Conservation (phyloP, 805 yeast species). For the Huiozyma naganishii region DNA sequence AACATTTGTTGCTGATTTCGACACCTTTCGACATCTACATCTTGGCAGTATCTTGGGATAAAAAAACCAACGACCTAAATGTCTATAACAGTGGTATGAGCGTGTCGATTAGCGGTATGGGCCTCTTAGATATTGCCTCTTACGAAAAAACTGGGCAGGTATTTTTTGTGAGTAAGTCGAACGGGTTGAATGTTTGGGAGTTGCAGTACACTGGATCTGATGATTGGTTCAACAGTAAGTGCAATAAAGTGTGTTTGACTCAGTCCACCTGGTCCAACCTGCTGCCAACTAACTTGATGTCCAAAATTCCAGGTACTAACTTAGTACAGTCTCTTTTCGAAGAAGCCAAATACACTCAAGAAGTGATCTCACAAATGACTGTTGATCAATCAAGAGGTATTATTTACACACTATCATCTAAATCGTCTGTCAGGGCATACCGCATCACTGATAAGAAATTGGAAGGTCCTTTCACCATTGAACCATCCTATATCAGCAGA, state of each 20-base stretch:
- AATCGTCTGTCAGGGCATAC: constrained; percentile 73
- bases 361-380: constrained; percentile 49
- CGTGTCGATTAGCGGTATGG: constrained; percentile 69
- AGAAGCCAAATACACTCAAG: constrained; percentile 33
- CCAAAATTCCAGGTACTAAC: constrained; percentile 29
- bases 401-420: constrained; percentile 72
- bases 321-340: constrained; percentile 28
- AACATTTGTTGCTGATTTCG: constrained; percentile 60
- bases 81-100: constrained; percentile 75
- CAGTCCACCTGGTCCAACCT: constrained; percentile 47
- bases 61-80: constrained; percentile 40
- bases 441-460: constrained; percentile 36
- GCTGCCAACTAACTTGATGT: constrained; percentile 33
- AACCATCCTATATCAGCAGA: constrained; percentile 29
- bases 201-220: constrained; percentile 72
- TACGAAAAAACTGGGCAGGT: constrained; percentile 63
- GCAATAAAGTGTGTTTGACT: constrained; percentile 76
- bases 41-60: constrained; percentile 52
- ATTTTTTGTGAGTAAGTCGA: constrained; percentile 72
- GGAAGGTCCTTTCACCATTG: constrained; percentile 31
- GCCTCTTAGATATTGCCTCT: constrained; percentile 50
- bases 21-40: constrained; percentile 74
- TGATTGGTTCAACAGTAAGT: constrained; percentile 77
- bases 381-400: constrained; percentile 71
- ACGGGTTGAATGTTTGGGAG: constrained; percentile 78